These are phyloP conservation scores for Cladophialophora exuberans DNA, from an alignment of 2,329 filamentous ascomycete genomes.

Conservation along the genomic window DNA sequence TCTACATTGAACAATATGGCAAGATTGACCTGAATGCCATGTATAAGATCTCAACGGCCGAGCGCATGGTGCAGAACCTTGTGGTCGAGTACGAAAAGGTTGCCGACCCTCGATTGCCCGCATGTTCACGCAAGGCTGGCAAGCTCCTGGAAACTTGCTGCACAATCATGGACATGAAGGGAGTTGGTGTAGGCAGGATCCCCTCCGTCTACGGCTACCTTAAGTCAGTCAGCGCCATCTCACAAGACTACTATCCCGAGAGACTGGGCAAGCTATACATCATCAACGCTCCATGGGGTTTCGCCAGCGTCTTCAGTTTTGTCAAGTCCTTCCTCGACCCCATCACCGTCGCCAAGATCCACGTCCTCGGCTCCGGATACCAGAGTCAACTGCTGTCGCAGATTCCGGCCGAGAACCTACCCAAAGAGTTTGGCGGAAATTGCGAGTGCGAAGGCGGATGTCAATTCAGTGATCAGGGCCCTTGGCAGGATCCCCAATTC, in stretches of 20 bases:
- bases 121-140: conserved; percentile 89
- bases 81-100: conserved; percentile 98
- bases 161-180: conserved; percentile 97
- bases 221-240: conserved; percentile 80
- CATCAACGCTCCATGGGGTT: conserved; percentile 98
- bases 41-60: conserved; percentile 87
- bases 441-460: conserved; percentile 86
- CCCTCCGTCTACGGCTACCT: conserved; percentile 88
- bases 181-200: conserved; percentile 80
- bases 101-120: conserved; percentile 87
- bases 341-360: conserved; percentile 94
- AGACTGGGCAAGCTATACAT: conserved; percentile 93
- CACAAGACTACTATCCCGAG: conserved; percentile 99
- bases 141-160: conserved; percentile 95
- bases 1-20: conserved; percentile 96
- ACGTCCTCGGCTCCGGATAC: conserved; percentile 81
- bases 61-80: conserved; percentile 95
- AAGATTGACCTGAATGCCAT: conserved; percentile 88
- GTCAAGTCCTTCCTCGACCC: conserved; percentile 96
- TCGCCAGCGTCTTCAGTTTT: conserved; percentile 80
- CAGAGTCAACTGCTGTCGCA: conserved; percentile 82
- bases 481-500: conserved; percentile 67
- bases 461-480: conserved; percentile 82
- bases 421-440: conserved; percentile 78
- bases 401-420: conserved; percentile 87